Base-by-base conservation (phyloP, 1,139 yeast genomes). In the Diutina pseudorugosa region DNA sequence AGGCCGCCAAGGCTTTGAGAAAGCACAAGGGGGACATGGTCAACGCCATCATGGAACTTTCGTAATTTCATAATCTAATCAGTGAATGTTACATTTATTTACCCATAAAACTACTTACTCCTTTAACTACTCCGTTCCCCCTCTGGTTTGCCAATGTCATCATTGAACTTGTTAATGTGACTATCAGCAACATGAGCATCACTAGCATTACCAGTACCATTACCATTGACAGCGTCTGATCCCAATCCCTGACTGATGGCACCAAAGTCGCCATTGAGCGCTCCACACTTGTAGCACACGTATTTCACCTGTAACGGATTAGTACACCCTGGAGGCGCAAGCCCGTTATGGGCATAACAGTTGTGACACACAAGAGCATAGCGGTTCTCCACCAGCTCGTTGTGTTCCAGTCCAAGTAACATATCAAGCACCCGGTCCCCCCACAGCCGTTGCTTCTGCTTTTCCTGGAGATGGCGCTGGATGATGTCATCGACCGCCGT, bases 21-120 rank as follows among this genome's bases (percentile, higher is more conserved):
- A 83, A 80, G 62, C 91, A 91, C 78, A 80, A 88, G 65, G 90
- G 93, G 71, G 98, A 93, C 71, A 83, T 93, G 75, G 97, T 93
- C 69, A 91, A 90, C 68, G 93, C 97, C 61, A 88, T 91, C 69
- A 88, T 91, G 95, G 86, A 88, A 61, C 78, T 91, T 70, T 82
- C 93, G 60, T 72, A 70, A 60, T 49, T 11, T 3, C 14, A 4
- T 30, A 5, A 14, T 30, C 8, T 27, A 27, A 12, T 27, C 11
- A 12, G 11, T 30, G 12, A 14, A 30, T 30, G 36, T 14, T 11
- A 30, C 1, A 12, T 30, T 23, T 23, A 23, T 23, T 23, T 23
- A 23, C 25, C 25, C 25, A n/a, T n/a, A n/a, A n/a, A n/a, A n/a
- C n/a, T n/a, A n/a, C 7, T 4, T 23, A 23, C 7, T 7, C 25